phyloP scores from a whole-genome alignment of 257 asterid genomes.

The Lithospermum erythrorhizon region DNA sequence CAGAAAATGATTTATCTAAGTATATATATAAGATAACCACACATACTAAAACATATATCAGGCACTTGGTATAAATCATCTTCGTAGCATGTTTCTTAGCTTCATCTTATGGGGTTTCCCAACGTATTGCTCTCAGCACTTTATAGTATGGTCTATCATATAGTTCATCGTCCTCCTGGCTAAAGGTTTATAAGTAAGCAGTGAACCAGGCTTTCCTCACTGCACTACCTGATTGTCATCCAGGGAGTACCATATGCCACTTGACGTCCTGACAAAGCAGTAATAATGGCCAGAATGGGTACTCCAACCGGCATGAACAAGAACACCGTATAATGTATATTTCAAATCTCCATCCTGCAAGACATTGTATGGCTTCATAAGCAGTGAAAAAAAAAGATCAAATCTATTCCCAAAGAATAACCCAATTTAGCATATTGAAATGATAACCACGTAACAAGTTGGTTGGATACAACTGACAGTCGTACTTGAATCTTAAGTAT shows the following conservation, averaged over 20 bases:
- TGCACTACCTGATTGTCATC: conserved; percentile 84
- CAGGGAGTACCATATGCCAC: conserved; percentile 93
- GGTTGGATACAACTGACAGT: conserved; percentile 3
- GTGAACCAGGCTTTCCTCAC: not conserved
- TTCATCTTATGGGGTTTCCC: too few relatives aligned
- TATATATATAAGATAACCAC: not conserved
- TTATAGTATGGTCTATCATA: too few relatives aligned
- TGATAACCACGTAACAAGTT: not conserved
- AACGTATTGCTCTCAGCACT: too few relatives aligned
- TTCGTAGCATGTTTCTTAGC: too few relatives aligned
- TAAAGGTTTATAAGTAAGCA: not conserved
- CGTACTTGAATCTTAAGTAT: not conserved
- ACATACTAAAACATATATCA: not conserved
- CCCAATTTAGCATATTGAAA: conserved; percentile 1
- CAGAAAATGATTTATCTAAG: not conserved
- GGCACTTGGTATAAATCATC: not conserved
- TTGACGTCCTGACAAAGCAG: conserved; percentile 96
- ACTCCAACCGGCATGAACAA: conserved; percentile 94
- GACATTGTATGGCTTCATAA: not conserved
- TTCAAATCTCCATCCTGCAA: conserved; percentile 75
- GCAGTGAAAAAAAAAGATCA: conserved; percentile 1
- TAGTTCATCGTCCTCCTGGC: too few relatives aligned
- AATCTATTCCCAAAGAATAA: conserved; percentile 2
- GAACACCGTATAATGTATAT: conserved; percentile 91
- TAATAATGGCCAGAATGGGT: conserved; percentile 96